Conservation (phyloP, 805 yeast species). For the Ogataea siamensis region DNA sequence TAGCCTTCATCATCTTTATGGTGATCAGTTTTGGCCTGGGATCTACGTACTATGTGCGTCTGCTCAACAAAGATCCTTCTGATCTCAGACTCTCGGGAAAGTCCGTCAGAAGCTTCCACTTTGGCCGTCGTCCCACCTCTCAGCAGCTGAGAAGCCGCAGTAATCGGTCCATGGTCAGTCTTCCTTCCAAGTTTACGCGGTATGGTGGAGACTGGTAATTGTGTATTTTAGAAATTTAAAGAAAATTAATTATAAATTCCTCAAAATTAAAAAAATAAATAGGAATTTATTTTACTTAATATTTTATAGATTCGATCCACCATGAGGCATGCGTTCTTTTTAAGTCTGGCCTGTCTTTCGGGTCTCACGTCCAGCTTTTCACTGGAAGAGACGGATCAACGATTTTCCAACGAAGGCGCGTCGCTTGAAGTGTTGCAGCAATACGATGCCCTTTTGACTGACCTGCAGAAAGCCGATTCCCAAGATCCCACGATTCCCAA, state of each 20-base stretch:
- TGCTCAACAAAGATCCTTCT: conserved; percentile 18
- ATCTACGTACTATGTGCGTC: conserved; percentile 29
- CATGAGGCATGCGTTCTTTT: conserved; percentile 1
- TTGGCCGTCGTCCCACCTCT: conserved; percentile 27
- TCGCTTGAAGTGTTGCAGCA: conserved; percentile 30
- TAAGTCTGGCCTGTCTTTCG: neutral
- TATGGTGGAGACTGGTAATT: conserved; percentile 34
- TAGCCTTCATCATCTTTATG: conserved; percentile 31
- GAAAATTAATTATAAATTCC: conserved; percentile 3
- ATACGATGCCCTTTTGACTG: conserved; percentile 27
- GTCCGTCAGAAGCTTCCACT: conserved; percentile 31
- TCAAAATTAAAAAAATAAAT: neutral
- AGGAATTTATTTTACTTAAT: no score
- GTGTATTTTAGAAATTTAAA: conserved; percentile 4
- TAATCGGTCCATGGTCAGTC: conserved; percentile 31
- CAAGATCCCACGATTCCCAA: conserved; percentile 35
- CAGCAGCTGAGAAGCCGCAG: conserved; percentile 18
- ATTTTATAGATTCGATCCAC: no score
- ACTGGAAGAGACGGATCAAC: conserved; percentile 14
- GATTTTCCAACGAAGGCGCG: conserved; percentile 28
- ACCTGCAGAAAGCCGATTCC: conserved; percentile 16
- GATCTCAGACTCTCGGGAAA: conserved; percentile 12
- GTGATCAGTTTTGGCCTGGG: conserved; percentile 22
- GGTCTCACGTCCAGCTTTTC: conserved; percentile 3
- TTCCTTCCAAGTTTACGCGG: conserved; percentile 32